Evolutionary conservation across 176 grass and related monocot genomes (phyloP).

Genomic region (Luzula sylvatica): DNA sequence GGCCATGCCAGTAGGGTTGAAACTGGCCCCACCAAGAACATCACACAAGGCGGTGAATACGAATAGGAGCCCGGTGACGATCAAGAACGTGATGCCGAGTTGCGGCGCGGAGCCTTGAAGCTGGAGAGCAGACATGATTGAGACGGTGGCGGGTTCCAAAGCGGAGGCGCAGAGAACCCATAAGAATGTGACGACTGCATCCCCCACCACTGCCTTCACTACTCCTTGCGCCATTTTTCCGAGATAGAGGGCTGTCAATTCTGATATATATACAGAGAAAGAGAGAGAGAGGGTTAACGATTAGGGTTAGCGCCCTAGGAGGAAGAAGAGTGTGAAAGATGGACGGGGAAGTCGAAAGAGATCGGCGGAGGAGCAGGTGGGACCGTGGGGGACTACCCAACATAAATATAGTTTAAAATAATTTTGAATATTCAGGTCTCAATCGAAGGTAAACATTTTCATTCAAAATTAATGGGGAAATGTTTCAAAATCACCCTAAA

Average conservation of each 20-base stretch:
- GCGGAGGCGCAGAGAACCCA: constrained; percentile 53
- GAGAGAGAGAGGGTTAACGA: background rate
- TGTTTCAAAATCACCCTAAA: too few relatives aligned
- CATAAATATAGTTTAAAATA: too few relatives aligned
- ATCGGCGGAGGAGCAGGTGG: too few relatives aligned
- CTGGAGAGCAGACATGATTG: constrained; percentile 29
- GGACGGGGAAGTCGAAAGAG: too few relatives aligned
- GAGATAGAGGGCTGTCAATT: too few relatives aligned
- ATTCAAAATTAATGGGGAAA: too few relatives aligned
- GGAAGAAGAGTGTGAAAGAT: too few relatives aligned
- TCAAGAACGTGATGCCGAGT: constrained; percentile 26
- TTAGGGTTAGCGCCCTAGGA: background rate
- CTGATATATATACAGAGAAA: too few relatives aligned
- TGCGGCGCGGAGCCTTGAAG: constrained; percentile 22
- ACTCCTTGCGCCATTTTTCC: background rate
- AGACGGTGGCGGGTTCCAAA: constrained; percentile 31
- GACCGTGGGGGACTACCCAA: too few relatives aligned
- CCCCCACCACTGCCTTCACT: constrained; percentile 34
- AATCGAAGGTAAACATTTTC: too few relatives aligned
- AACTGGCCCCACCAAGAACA: constrained; percentile 45
- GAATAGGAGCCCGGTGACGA: constrained; percentile 40
- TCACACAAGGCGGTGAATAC: constrained; percentile 41
- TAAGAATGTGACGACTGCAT: constrained; percentile 50
- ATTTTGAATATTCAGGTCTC: too few relatives aligned
- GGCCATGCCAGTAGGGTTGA: constrained; percentile 50